These are phyloP conservation scores for Microdochium nivale DNA, from an alignment of 2,329 filamentous ascomycete genomes.

Conservation along the genomic window DNA sequence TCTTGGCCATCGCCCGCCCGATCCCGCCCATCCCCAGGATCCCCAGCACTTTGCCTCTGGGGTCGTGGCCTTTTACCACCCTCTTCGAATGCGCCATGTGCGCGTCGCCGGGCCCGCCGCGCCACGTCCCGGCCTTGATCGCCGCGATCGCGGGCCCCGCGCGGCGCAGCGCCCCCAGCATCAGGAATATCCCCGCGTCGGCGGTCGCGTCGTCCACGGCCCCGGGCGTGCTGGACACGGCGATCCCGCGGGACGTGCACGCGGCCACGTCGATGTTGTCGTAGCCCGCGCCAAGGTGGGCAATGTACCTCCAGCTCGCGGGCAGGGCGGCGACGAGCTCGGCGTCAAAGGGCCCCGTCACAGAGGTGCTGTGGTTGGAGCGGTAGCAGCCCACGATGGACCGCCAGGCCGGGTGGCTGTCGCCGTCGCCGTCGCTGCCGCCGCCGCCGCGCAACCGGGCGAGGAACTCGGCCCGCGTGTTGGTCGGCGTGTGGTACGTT, in stretches of 20 bases:
- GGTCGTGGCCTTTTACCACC: slow-evolving; percentile 37
- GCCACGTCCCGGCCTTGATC: slow-evolving; percentile 32
- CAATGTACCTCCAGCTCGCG: slow-evolving; percentile 35
- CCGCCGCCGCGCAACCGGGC: slow-evolving; percentile 11
- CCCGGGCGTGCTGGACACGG: slow-evolving; percentile 21
- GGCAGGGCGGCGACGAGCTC: slow-evolving; percentile 37
- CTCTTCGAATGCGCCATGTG: too few relatives aligned
- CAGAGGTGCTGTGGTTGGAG: slow-evolving; percentile 13
- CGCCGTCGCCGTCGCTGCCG: too few relatives aligned
- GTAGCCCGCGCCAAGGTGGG: slow-evolving; percentile 50
- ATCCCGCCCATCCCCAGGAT: slow-evolving; percentile 55
- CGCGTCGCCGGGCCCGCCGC: slow-evolving; percentile 26
- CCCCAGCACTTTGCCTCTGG: slow-evolving; percentile 41
- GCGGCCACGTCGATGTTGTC: slow-evolving; percentile 49
- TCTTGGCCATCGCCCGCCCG: slow-evolving; percentile 36
- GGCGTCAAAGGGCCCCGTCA: slow-evolving; percentile 28
- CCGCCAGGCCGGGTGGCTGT: slow-evolving; percentile 13
- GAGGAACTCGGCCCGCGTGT: slow-evolving; percentile 16
- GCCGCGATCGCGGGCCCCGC: slow-evolving; percentile 35
- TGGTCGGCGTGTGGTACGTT: slow-evolving; percentile 10
- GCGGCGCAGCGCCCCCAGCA: slow-evolving; percentile 41
- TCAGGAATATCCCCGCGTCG: slow-evolving; percentile 38
- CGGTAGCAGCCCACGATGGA: slow-evolving; percentile 16
- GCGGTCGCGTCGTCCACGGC: slow-evolving; percentile 38
- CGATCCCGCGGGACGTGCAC: slow-evolving; percentile 29